phyloP scores from a whole-genome alignment of 371 early-diverging fungal genomes.

The Coelomomyces lativittatus region DNA sequence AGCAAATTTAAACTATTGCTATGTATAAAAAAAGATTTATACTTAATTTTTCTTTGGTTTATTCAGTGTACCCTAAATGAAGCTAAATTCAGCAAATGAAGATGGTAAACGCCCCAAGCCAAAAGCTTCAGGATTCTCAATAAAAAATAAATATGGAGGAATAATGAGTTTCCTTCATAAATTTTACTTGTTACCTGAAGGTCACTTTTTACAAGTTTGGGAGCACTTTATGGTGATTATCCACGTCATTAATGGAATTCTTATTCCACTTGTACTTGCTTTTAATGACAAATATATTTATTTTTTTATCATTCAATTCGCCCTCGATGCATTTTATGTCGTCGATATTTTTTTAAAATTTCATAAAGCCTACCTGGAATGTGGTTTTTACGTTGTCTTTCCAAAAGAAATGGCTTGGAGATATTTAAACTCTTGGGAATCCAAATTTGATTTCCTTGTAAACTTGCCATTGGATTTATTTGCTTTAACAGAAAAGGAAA shows the following conservation, averaged over 20 bases:
- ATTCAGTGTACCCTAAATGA: too few relatives aligned
- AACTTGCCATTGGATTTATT: constrained; percentile 18
- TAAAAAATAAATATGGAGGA: too few relatives aligned
- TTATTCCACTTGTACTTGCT: constrained; percentile 16
- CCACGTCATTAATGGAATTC: constrained; percentile 10
- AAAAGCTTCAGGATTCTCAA: too few relatives aligned
- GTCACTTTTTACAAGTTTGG: constrained; percentile 10
- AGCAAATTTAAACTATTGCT: too few relatives aligned
- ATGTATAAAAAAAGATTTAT: too few relatives aligned
- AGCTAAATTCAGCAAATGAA: too few relatives aligned
- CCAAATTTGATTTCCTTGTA: constrained; percentile 12
- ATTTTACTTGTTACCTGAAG: constrained; percentile 21
- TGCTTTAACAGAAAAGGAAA: constrained; percentile 6
- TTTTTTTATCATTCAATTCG: constrained; percentile 9
- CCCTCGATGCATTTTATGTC: constrained; percentile 15
- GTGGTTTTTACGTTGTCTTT: constrained; percentile 26
- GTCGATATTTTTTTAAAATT: constrained; percentile 20
- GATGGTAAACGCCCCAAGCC: too few relatives aligned
- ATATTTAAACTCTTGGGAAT: constrained; percentile 10
- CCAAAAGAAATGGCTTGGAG: constrained; percentile 21
- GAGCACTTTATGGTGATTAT: constrained; percentile 11
- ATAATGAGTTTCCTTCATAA: too few relatives aligned
- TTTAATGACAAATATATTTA: constrained; percentile 8
- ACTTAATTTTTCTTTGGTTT: too few relatives aligned
- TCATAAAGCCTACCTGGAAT: constrained; percentile 17